These are phyloP conservation scores for Kalanchoe fedtschenkoi DNA, from an alignment of 164 flowering plant genomes.

Conservation along the genomic window DNA sequence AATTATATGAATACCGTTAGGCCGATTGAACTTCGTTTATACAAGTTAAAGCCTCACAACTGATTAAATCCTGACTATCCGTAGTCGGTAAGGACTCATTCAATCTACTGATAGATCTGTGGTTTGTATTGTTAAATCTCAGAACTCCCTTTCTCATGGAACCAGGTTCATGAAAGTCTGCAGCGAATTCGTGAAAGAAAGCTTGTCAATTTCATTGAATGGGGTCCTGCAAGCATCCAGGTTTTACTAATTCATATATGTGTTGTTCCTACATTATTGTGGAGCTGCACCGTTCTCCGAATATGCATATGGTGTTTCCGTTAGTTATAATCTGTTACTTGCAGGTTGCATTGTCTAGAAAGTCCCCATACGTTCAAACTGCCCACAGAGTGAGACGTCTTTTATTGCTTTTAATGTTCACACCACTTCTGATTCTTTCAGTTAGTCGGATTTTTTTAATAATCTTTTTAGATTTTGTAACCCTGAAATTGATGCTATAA, in stretches of 20 bases:
- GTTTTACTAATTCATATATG: constrained; percentile 16
- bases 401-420: neutral
- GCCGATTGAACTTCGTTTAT: neutral
- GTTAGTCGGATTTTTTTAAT: too few species aligned
- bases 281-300: neutral
- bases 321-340: constrained; percentile 4
- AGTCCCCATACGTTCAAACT: constrained; percentile 97
- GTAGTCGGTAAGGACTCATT: neutral
- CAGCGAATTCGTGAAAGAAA: constrained; percentile 99
- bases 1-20: neutral
- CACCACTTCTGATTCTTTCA: neutral
- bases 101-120: neutral
- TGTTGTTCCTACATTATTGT: neutral
- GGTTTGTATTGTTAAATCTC: neutral
- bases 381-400: constrained; percentile 63
- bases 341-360: constrained; percentile 95
- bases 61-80: neutral
- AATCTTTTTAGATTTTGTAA: neutral
- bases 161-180: constrained; percentile 96
- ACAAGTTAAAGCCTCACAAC: neutral
- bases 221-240: constrained; percentile 99
- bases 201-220: constrained; percentile 98
- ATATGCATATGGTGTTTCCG: neutral
- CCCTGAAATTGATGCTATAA: neutral
- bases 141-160: constrained; percentile 10